These are phyloP conservation scores for Apiotrichum siamense DNA, from an alignment of 1,284 basidiomycete genomes.

Conservation along the genomic window DNA sequence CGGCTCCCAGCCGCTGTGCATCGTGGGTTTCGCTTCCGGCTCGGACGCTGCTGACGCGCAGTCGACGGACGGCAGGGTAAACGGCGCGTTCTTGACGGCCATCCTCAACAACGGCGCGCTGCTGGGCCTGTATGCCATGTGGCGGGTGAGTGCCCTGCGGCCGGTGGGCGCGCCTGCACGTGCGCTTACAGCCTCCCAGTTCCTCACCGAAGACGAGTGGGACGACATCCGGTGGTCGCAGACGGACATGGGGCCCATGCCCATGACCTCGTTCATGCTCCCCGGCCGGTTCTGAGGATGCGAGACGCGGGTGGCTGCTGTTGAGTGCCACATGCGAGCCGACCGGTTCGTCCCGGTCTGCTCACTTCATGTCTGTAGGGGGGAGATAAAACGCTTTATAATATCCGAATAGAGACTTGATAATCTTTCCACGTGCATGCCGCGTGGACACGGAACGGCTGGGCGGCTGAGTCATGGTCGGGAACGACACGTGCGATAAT, in stretches of 20 bases:
- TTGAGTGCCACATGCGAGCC: no score
- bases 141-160: slow-evolving; percentile 58
- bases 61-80: slow-evolving; percentile 61
- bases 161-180: no score
- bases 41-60: slow-evolving; percentile 27
- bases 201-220: slow-evolving; percentile 42
- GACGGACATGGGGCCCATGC: slow-evolving; percentile 1
- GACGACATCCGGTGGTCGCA: not conserved
- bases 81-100: slow-evolving; percentile 75
- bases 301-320: no score
- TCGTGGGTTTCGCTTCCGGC: slow-evolving; percentile 50
- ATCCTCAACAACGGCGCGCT: slow-evolving; percentile 57
- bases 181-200: slow-evolving; percentile 9
- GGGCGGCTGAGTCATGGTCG: no score
- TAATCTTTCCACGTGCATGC: no score
- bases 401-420: no score
- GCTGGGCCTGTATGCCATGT: slow-evolving; percentile 64
- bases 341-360: no score
- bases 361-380: no score
- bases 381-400: no score
- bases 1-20: slow-evolving; percentile 66
- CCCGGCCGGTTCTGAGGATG: no score
- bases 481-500: no score
- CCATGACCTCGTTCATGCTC: not conserved
- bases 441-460: no score